Base-by-base conservation (phyloP, 1,284 basidiomycete species). In the Sporisorium iseilematis-ciliati region DNA sequence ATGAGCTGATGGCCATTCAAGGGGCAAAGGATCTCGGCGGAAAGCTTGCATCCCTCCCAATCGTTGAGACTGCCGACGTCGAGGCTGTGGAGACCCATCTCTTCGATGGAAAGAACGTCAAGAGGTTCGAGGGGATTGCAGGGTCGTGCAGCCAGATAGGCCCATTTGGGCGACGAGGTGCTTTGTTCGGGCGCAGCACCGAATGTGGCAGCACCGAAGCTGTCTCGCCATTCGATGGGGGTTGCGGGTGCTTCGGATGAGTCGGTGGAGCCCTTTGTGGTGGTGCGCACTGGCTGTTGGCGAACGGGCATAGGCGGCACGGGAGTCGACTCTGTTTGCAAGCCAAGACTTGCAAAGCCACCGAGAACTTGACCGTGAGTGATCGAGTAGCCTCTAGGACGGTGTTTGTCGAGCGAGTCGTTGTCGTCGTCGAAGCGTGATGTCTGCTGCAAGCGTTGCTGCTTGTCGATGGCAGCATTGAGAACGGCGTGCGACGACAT, bases 61-160 rank as follows among this genome's bases (percentile, higher is more conserved):
- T 82, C 79, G 41, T 70, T 73, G 33, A 72, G 58, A 57, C 71
- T 78, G 64, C 81, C 81, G 16, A 82, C 53, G 52, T 82, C 72
- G 61, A 82, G 65, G 26, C 78, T 72, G 60, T 82, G 81, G 33
- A 73, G 53, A 8, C 79, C 79, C 79, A 82, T 81, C 38, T 82
- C 81, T 18, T 81, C 71, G 48, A 82, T 77, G 3, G 79, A 81
- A 26, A 82, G 65, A 48, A 80, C 62, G 51, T 82, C 81, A 33
- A 82, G 72, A 2, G 72, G 73, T 31, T 80, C 75, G 33, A 78
- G 58, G 6, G 81, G 72, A 33, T 80, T 70, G 56, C 63, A 49
- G 0, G 69, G 73, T 12, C 62, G 50, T 21, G 53, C 56, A 10
- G 48, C 54, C 18, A 75, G 63, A 43, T 71, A 43, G 3, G 63